Percentiles rank a stretch among this genome's conserved stretches.
phyloP scores from a whole-genome alignment of 768 basidiomycete genomes.

The Myochromella boudieri region DNA sequence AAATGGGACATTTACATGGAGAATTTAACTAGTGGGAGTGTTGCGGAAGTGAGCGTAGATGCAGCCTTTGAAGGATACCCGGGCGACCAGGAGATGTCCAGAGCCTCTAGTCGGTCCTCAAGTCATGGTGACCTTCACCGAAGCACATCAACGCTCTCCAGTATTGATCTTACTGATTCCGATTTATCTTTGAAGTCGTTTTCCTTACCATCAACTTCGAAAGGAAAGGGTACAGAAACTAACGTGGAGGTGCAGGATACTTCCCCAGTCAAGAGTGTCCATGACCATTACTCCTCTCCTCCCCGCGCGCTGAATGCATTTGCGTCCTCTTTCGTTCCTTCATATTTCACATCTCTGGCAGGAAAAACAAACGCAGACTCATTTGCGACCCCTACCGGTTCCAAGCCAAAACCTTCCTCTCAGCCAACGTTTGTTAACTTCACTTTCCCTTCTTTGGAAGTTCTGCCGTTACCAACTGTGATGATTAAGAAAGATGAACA shows the following conservation, averaged over 20 bases:
- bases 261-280: conserved; percentile 27
- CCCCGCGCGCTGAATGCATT: conserved; percentile 40
- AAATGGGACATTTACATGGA: conserved; percentile 43
- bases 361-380: conserved; percentile 23
- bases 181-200: conserved; percentile 44
- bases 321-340: conserved; percentile 47
- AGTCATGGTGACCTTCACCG: conserved; percentile 26
- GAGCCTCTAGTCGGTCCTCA: conserved; percentile 19
- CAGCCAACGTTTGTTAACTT: neutral
- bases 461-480: conserved; percentile 35
- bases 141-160: conserved; percentile 36
- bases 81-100: conserved; percentile 8
- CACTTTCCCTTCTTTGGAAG: conserved; percentile 24
- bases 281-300: conserved; percentile 18
- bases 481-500: conserved; percentile 54
- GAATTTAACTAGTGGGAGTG: conserved; percentile 33
- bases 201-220: conserved; percentile 52
- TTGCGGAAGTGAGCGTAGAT: neutral
- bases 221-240: conserved; percentile 35
- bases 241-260: conserved; percentile 34
- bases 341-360: conserved; percentile 20
- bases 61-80: conserved; percentile 17
- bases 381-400: conserved; percentile 18
- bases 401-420: conserved; percentile 12
- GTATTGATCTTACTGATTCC: conserved; percentile 42